Conservation (phyloP, 305 asterid genomes). For the Fraxinus ornus region DNA sequence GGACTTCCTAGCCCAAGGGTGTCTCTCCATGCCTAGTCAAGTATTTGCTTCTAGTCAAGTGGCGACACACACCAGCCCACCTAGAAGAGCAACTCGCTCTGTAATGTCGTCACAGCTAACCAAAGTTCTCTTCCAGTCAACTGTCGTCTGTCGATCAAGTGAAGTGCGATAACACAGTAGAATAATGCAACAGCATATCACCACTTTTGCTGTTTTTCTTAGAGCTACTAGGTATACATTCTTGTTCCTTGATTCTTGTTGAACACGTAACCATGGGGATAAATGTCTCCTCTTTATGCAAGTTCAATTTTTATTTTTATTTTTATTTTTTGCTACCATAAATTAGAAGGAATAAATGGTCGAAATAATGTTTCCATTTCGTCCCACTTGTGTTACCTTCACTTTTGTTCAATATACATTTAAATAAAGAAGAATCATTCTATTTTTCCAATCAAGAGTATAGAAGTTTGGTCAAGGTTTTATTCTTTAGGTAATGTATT, state of each 20-base stretch:
- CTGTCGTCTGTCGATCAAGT: background rate
- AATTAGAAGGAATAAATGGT: background rate
- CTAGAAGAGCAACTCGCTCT: background rate
- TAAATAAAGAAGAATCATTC: background rate
- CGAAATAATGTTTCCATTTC: background rate
- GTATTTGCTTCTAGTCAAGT: background rate
- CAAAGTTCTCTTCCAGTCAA: background rate
- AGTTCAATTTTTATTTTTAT: background rate
- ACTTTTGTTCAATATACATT: background rate
- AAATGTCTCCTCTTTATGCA: background rate
- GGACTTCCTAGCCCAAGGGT: slow-evolving; percentile 61
- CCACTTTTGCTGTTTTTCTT: background rate
- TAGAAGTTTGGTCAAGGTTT: background rate
- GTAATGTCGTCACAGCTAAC: background rate
- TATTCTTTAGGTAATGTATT: background rate
- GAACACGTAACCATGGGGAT: background rate
- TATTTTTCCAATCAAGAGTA: background rate
- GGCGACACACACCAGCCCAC: background rate
- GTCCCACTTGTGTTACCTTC: background rate
- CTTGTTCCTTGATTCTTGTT: background rate
- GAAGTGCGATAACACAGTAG: background rate
- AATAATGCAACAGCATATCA: too few relatives aligned
- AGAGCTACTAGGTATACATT: background rate
- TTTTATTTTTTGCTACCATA: background rate
- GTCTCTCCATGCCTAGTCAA: background rate